A percentile compares a stretch with the other conserved stretches of the same genome.
Conservation (phyloP, 371 early-diverging fungal species). For the Mucor piriformis region DNA sequence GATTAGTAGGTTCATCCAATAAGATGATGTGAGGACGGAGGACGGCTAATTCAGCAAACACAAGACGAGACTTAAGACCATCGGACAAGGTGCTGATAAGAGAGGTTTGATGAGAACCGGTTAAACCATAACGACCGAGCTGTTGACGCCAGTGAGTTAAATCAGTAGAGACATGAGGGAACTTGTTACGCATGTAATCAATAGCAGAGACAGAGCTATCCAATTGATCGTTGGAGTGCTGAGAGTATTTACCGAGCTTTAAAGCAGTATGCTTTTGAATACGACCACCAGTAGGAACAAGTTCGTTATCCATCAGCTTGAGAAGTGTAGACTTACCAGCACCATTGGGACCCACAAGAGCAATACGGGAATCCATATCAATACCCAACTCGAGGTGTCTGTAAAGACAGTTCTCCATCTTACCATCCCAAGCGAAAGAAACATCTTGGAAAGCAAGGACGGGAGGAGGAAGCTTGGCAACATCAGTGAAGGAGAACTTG, state of each 20-base stretch:
- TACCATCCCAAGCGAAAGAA: slow-evolving; percentile 87
- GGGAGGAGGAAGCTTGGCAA: slow-evolving; percentile 95
- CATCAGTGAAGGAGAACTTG: slow-evolving; percentile 88
- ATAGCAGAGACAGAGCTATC: slow-evolving; percentile 86
- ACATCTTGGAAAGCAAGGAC: slow-evolving; percentile 94
- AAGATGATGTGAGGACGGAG: slow-evolving; percentile 92
- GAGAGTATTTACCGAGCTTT: slow-evolving; percentile 96
- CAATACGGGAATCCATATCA: slow-evolving; percentile 96
- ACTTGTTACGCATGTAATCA: slow-evolving; percentile 89
- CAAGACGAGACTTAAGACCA: slow-evolving; percentile 94
- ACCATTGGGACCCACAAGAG: slow-evolving; percentile 92
- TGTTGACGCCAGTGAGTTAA: slow-evolving; percentile 83
- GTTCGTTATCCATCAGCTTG: slow-evolving; percentile 89
- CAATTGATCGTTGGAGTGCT: slow-evolving; percentile 96
- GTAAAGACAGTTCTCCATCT: slow-evolving; percentile 83
- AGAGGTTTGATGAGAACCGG: slow-evolving; percentile 90
- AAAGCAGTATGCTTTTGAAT: slow-evolving; percentile 88
- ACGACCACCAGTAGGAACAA: slow-evolving; percentile 84
- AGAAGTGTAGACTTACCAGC: slow-evolving; percentile 94
- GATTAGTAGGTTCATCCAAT: slow-evolving; percentile 98
- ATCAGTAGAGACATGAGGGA: slow-evolving; percentile 59
- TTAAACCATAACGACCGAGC: slow-evolving; percentile 93
- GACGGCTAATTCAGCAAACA: slow-evolving; percentile 94
- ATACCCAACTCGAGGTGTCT: slow-evolving; percentile 88
- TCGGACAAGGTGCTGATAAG: slow-evolving; percentile 89